phyloP scores from a whole-genome alignment of 495 filamentous ascomycete species.

The Letharia lupina region DNA sequence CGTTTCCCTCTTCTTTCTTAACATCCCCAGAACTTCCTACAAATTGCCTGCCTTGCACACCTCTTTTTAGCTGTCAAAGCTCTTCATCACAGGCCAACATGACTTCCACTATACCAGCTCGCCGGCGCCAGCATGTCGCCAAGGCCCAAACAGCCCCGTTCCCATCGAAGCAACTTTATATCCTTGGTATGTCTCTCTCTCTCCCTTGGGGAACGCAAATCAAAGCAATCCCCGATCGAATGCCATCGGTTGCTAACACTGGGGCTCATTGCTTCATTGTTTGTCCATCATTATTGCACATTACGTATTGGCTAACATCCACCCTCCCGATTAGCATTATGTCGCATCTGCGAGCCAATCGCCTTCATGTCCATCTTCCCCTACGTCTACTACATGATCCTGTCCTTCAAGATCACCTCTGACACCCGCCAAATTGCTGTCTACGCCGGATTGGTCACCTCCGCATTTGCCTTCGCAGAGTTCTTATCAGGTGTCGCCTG shows the following conservation, averaged over 20 bases:
- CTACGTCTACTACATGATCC: slow-evolving; percentile 97
- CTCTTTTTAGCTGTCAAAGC: not conserved
- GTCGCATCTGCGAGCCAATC: slow-evolving; percentile 95
- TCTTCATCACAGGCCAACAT: not conserved
- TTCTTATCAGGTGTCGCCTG: slow-evolving; percentile 84
- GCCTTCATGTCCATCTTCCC: slow-evolving; percentile 99
- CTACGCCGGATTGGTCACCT: slow-evolving; percentile 95
- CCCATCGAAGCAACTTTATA: slow-evolving; percentile 17
- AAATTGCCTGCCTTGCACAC: not conserved
- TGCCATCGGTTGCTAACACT: not conserved
- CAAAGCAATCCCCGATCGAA: no score
- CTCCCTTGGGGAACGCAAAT: not conserved
- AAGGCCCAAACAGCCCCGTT: slow-evolving; percentile 7
- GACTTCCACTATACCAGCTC: not conserved
- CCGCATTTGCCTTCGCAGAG: slow-evolving; percentile 92
- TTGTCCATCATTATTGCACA: not conserved
- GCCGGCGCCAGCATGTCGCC: not conserved
- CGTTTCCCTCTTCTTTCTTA: slow-evolving; percentile 4
- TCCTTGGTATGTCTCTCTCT: slow-evolving; percentile 18
- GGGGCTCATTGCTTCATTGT: not conserved
- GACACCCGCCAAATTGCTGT: slow-evolving; percentile 74
- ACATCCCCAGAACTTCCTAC: not conserved
- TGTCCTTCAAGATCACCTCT: slow-evolving; percentile 76
- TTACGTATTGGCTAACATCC: slow-evolving; percentile 30
- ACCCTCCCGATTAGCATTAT: slow-evolving; percentile 54